phyloP scores from a whole-genome alignment of 352 stramenopile genomes.

The Globisporangium lucens region DNA sequence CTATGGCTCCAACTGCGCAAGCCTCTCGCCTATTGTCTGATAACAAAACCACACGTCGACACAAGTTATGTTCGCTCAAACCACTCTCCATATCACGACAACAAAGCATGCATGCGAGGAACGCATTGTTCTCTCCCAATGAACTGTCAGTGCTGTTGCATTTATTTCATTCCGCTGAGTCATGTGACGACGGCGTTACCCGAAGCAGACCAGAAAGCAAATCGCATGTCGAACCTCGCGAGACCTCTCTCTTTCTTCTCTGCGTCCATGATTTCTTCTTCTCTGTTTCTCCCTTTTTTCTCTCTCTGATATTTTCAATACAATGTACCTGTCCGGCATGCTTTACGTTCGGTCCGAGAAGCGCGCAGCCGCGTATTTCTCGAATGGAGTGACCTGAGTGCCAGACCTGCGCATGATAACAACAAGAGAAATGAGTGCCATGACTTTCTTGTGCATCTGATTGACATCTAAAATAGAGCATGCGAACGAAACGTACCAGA shows the following conservation, averaged over 20 bases:
- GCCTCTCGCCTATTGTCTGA: constrained; percentile 47
- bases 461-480: neutral
- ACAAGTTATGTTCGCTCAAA: neutral
- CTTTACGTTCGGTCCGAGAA: constrained; percentile 50
- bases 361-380: constrained; percentile 63
- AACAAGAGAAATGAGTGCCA: neutral
- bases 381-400: constrained; percentile 44
- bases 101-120: neutral
- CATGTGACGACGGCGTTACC: constrained; percentile 4
- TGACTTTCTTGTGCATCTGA: neutral
- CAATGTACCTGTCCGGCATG: constrained; percentile 1
- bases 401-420: constrained; percentile 31
- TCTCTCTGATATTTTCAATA: constrained; percentile 13
- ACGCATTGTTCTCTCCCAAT: neutral
- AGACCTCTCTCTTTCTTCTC: neutral
- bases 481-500: constrained; percentile 43
- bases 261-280: neutral
- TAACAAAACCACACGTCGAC: neutral
- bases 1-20: constrained; percentile 78
- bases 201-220: neutral
- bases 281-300: neutral
- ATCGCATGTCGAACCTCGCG: neutral
- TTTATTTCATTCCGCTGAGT: constrained; percentile 6
- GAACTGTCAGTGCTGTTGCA: neutral
- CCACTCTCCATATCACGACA: neutral